These are phyloP conservation scores for Pseudogymnoascus sp. DNA, from an alignment of 2,329 filamentous ascomycete species.

Conservation along the genomic window DNA sequence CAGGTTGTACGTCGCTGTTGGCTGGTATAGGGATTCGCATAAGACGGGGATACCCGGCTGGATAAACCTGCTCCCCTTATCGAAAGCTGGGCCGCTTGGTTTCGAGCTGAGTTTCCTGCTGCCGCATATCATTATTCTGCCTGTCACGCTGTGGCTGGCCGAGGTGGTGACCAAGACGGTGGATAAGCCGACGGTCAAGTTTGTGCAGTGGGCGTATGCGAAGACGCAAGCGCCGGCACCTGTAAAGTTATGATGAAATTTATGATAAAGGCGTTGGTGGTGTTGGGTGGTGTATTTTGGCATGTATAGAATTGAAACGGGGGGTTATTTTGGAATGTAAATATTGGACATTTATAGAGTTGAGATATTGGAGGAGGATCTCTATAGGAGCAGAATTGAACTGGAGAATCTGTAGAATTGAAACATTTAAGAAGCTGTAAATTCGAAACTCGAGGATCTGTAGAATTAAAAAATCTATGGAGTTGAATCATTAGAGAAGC, in stretches of 20 bases:
- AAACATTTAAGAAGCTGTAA: too few species aligned
- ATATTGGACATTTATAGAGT: background rate
- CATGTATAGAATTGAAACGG: background rate
- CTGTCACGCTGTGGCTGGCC: background rate
- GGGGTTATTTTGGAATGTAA: background rate
- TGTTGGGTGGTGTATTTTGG: background rate
- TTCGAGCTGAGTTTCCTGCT: conserved; percentile 38
- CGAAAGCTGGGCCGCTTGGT: conserved; percentile 17
- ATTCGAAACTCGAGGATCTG: too few species aligned
- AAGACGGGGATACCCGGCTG: background rate
- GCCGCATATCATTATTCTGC: conserved; percentile 34
- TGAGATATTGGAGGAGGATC: too few species aligned
- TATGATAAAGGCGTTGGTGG: background rate
- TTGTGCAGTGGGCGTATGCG: conserved; percentile 29
- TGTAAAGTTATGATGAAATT: conserved; percentile 1
- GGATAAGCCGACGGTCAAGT: background rate
- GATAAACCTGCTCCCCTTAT: background rate
- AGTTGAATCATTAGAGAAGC: too few species aligned
- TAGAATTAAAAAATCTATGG: too few species aligned
- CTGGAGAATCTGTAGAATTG: too few species aligned
- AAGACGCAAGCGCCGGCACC: conserved; percentile 29
- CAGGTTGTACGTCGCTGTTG: conserved; percentile 52
- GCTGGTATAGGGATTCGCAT: conserved; percentile 38
- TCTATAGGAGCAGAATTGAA: too few species aligned
- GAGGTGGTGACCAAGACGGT: conserved; percentile 1